Evolutionary conservation across 768 basidiomycete species (phyloP), one percentile per base, ranked within the genome.

Genomic region (Mycena sanguinolenta): DNA sequence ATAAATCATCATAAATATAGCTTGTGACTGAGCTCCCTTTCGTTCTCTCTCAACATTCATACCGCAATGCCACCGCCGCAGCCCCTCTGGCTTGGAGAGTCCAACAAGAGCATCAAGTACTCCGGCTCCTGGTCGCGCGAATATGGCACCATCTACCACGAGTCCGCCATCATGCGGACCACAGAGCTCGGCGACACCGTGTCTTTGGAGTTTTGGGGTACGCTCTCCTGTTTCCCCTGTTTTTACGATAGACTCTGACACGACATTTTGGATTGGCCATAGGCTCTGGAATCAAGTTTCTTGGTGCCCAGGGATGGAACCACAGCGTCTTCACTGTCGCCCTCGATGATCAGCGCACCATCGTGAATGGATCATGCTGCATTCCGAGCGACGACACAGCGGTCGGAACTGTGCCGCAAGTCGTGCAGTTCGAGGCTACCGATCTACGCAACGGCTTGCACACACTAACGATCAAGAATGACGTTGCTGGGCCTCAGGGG

Each of bases 251-350:
- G n/a, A n/a, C 5, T 1, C 7, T 7, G 6, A 6, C 1, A 8
- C 6, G 0, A 21, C 10, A n/a, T 6, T 6, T 4, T 4, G 1
- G 21, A 1, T 10, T 46, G 10, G 2, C 17, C 42, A 2, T 21
- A 46, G 44, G 44, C 10, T 3, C 44, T 10, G 44, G 19, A 3
- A 46, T 46, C 44, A 21, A n/a, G 44, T 17, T 46, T 21, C 4
- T 46, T 1, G 44, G 44, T 6, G 21, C 44, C 21, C 44, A 46
- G 19, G 44, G 44, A 19, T 46, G 44, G 44, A 17, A 46, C 17
- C 44, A 46, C 44, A n/a, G 44, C 21, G 19, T 6, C 2, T 44
- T 44, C 42, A 6, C 19, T 13, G 42, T 44, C 17, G 19, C 42
- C 42, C 17, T 44, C 1, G 42, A 44, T 19, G 42, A 19, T 13